phyloP scores from a whole-genome alignment of 73 alveolate species.

The Loxodes magnus region DNA sequence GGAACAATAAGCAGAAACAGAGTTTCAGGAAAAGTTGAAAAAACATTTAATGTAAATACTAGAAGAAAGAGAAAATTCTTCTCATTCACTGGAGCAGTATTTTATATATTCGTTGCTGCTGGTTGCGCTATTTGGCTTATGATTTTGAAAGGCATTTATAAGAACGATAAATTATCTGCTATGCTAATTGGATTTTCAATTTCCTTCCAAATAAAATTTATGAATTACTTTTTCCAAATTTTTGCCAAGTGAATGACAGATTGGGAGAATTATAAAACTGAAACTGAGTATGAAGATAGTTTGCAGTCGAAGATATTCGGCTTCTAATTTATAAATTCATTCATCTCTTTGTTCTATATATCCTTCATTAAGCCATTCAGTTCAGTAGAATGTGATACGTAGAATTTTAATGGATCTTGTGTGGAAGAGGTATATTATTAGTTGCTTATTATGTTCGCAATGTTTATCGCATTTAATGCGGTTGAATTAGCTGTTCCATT shows the following conservation, averaged over 20 bases:
- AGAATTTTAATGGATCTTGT: not conserved
- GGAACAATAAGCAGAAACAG: not conserved
- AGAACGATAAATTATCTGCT: not conserved
- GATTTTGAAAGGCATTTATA: not conserved
- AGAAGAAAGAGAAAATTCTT: not conserved
- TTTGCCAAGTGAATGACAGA: not conserved
- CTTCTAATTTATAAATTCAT: not conserved
- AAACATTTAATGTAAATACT: not conserved
- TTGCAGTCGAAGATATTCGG: not conserved
- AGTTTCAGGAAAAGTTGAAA: slow-evolving; percentile 3
- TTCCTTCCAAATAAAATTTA: not conserved
- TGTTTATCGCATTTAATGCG: not conserved
- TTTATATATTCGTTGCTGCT: not conserved
- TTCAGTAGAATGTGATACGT: not conserved
- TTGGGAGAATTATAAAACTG: slow-evolving; percentile 8
- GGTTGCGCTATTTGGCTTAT: not conserved
- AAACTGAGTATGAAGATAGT: not conserved
- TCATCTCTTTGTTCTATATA: not conserved
- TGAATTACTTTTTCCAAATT: not conserved
- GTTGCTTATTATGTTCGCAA: not conserved
- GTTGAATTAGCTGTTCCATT: not conserved
- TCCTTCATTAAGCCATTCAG: not conserved
- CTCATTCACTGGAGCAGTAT: not conserved
- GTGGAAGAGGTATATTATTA: not conserved
- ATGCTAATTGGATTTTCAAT: not conserved